Conservation (phyloP, 2,329 filamentous ascomycete species). For the Cercospora berteroae region DNA sequence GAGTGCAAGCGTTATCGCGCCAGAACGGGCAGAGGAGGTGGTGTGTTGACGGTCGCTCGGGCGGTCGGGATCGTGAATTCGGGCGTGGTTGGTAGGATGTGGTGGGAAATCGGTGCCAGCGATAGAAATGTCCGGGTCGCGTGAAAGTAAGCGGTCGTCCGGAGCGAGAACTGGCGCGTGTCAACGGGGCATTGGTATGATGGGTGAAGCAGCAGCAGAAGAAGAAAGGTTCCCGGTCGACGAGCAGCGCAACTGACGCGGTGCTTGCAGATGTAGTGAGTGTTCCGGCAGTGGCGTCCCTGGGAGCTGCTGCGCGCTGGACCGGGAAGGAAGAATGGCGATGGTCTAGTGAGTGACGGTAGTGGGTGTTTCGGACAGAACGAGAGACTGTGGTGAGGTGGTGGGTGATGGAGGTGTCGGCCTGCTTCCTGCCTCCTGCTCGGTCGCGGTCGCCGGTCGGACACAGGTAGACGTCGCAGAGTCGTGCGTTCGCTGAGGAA, state of each 20-base stretch:
- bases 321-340: conserved; percentile 3
- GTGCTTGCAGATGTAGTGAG: conserved; percentile 8
- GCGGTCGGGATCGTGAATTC: neutral
- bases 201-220: neutral
- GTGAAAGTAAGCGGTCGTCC: neutral
- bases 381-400: conserved; percentile 16
- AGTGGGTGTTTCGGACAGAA: conserved; percentile 6
- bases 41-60: conserved; percentile 2
- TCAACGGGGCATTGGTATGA: neutral
- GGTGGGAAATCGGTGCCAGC: neutral
- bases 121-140: conserved; percentile 4
- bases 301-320: neutral
- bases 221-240: neutral
- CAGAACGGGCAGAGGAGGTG: neutral
- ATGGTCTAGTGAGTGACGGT: conserved; percentile 3
- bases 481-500: neutral
- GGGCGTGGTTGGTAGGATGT: neutral
- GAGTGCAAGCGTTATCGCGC: conserved; percentile 1
- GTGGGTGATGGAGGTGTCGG: neutral
- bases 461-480: neutral
- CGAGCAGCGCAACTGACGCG: neutral
- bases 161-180: neutral
- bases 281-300: conserved; percentile 9
- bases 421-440: neutral
- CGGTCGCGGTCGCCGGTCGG: neutral